phyloP scores from a whole-genome alignment of 2,329 filamentous ascomycete genomes.

The Epichloe bromicola region DNA sequence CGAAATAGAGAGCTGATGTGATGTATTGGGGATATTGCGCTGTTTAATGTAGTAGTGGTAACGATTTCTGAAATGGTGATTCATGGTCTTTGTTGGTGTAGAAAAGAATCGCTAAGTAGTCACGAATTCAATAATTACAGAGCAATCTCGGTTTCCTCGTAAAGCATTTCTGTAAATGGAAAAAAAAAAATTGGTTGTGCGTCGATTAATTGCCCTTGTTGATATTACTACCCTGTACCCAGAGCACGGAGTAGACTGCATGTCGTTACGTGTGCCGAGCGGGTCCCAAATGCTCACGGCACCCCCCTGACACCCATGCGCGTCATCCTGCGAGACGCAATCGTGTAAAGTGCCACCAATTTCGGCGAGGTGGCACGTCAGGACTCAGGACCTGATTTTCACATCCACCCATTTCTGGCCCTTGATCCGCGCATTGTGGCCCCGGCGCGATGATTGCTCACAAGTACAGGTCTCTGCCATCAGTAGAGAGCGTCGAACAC shows the following conservation, averaged over 20 bases:
- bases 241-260: no score
- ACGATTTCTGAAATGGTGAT: background rate
- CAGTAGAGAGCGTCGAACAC: background rate
- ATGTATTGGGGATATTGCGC: background rate
- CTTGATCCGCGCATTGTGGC: background rate
- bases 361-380: background rate
- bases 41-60: background rate
- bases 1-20: background rate
- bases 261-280: no score
- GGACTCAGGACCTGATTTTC: background rate
- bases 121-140: background rate
- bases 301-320: background rate
- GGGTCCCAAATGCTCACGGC: background rate
- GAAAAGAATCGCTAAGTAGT: background rate
- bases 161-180: background rate
- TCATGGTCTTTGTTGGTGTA: background rate
- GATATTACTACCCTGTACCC: no score
- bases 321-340: background rate
- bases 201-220: no score
- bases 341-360: background rate
- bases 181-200: background rate
- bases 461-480: background rate
- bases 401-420: no score
- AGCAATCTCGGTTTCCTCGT: background rate
- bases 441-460: background rate